Evolutionary conservation across 176 grass and related monocot genomes (phyloP).

Genomic region (Alopecurus myosuroides): DNA sequence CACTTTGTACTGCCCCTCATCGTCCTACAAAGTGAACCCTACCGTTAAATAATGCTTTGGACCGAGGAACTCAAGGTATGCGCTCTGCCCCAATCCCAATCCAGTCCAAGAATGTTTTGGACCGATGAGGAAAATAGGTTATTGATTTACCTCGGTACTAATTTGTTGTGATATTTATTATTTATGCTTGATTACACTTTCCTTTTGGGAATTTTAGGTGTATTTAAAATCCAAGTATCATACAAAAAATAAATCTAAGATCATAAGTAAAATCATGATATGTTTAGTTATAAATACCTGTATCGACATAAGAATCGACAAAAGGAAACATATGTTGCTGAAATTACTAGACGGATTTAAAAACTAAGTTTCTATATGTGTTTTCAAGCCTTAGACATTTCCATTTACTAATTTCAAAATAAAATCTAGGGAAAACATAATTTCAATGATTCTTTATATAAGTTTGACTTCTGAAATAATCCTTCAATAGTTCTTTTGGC

Average conservation of each 20-base stretch:
- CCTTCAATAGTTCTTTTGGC: background rate
- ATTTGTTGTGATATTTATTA: background rate
- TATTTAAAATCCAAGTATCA: background rate
- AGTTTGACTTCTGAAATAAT: background rate
- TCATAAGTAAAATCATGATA: background rate
- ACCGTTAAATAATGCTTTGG: too few species aligned
- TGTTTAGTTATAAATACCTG: background rate
- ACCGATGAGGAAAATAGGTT: slow-evolving; percentile 3
- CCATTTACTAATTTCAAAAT: background rate
- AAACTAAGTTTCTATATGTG: too few species aligned
- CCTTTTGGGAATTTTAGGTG: background rate
- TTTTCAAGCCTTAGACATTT: too few species aligned
- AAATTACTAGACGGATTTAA: background rate
- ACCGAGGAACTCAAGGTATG: too few species aligned
- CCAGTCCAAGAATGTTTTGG: slow-evolving; percentile 13
- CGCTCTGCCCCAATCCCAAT: too few species aligned
- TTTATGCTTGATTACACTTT: background rate
- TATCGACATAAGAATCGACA: background rate
- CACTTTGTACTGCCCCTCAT: too few species aligned
- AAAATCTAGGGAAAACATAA: too few species aligned
- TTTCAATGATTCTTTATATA: background rate
- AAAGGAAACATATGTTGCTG: background rate
- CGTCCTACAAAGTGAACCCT: too few species aligned
- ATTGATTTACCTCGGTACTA: background rate
- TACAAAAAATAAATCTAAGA: background rate